Percentiles rank a stretch among this genome's conserved stretches.
These are phyloP conservation scores for Gardenia jasminoides DNA, from an alignment of 257 asterid species.

Conservation along the genomic window DNA sequence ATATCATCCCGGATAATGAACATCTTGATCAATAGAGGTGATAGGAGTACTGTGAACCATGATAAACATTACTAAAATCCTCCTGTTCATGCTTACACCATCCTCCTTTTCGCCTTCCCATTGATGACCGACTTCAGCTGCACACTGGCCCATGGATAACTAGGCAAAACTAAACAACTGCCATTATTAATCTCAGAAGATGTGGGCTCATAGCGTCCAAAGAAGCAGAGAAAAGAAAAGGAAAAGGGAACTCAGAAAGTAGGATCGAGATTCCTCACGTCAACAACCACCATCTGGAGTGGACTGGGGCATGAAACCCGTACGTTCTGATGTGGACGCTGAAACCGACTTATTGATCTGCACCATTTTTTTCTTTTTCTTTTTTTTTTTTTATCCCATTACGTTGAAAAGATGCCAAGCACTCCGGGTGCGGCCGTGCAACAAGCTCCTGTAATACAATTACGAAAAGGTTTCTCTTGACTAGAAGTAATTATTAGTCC, in stretches of 20 bases:
- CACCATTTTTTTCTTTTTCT: background rate
- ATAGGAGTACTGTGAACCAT: background rate
- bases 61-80: background rate
- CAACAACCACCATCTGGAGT: background rate
- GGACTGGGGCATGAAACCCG: conserved; percentile 17
- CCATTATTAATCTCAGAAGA: background rate
- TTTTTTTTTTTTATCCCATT: background rate
- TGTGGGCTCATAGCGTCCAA: background rate
- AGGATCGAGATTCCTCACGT: conserved; percentile 10
- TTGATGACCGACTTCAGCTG: background rate
- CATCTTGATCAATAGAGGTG: background rate
- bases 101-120: background rate
- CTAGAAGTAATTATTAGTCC: background rate
- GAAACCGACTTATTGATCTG: background rate
- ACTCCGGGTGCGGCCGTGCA: background rate
- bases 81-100: background rate
- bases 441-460: background rate
- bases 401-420: background rate
- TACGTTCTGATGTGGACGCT: conserved; percentile 19
- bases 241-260: background rate
- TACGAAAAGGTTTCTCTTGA: background rate
- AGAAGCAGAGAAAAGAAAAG: background rate
- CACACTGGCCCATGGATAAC: background rate
- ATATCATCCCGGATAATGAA: background rate
- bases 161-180: background rate